Base-by-base conservation (phyloP, 768 basidiomycete genomes). In the Rhodotorula babjevae region DNA sequence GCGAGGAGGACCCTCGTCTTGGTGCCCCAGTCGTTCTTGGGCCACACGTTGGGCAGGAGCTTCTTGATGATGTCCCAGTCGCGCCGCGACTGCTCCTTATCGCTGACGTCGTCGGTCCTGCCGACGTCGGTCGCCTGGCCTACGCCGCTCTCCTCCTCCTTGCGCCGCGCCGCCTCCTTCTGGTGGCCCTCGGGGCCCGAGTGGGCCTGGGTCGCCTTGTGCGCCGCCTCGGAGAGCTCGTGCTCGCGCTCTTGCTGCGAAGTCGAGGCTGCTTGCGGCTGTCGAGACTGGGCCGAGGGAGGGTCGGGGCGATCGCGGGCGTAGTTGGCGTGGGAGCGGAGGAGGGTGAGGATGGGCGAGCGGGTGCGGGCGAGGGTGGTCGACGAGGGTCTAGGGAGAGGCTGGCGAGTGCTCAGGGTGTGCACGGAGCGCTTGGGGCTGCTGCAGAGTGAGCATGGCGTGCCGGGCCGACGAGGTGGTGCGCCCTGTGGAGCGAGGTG, bases 1-100 rank as follows among this genome's bases (percentile, higher is more conserved):
- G 95, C 96, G 5, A 91, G 81, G 0, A 96, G 73, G 29, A 99
- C 94, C 7, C 92, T 87, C 61, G 85, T 83, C 63, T 92, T 87
- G 21, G 92, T 92, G 61, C 84, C 87, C 87, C 88, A 90, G 78
- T 94, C 79, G 14, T 81, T 79, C 65, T 81, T 82, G 2, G 96
- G 95, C 96, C 96, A 99, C 27, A 99, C 89, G 77, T 97, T 92
- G 16, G 85, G 85, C 73, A 91, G 85, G n/a, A 99, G 84, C 64
- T 84, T 85, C 80, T 87, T 89, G 70, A 95, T 85, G 71, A 97
- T 94, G 49, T 82, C 81, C 93, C 92, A 96, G 81, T 99, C 96
- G 62, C 61, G 44, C 52, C 75, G 27, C 12, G 56, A 61, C 58
- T 75, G 71, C 59, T 72, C 74, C 65, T 69, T 69, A 4, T 75